Conservation (phyloP, 768 basidiomycete species). For the Collybia sordida region DNA sequence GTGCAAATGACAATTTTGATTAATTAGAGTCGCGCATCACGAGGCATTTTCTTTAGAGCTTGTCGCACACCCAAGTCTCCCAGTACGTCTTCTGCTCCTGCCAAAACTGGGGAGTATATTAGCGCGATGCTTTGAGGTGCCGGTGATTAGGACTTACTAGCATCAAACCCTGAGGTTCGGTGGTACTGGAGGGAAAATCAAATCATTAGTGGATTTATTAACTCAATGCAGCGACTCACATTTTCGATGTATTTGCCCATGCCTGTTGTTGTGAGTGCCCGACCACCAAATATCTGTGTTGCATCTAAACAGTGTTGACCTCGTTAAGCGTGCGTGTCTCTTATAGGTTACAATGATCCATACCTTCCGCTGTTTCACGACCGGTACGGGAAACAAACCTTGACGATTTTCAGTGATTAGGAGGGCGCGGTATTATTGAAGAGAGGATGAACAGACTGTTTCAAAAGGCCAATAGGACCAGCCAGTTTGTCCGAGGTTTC, state of each 20-base stretch:
- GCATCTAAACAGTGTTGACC: slow-evolving; percentile 49
- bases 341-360: slow-evolving; percentile 6
- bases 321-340: not conserved
- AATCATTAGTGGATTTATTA: not conserved
- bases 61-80: slow-evolving; percentile 76
- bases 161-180: slow-evolving; percentile 80
- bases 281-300: slow-evolving; percentile 85
- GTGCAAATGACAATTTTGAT: not conserved
- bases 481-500: slow-evolving; percentile 86
- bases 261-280: slow-evolving; percentile 82
- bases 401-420: slow-evolving; percentile 1
- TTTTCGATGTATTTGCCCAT: slow-evolving; percentile 87
- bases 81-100: slow-evolving; percentile 75
- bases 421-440: not conserved
- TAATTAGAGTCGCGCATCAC: slow-evolving; percentile 27
- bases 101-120: slow-evolving; percentile 48
- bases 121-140: slow-evolving; percentile 1
- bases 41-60: slow-evolving; percentile 69
- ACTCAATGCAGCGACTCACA: slow-evolving; percentile 36
- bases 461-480: slow-evolving; percentile 86
- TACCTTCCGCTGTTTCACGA: slow-evolving; percentile 71
- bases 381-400: slow-evolving; percentile 70
- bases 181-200: slow-evolving; percentile 56
- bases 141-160: slow-evolving; percentile 42
- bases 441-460: slow-evolving; percentile 60